Evolutionary conservation across 1,284 basidiomycete genomes (phyloP).

Genomic region (Ustilago xerochloae): DNA sequence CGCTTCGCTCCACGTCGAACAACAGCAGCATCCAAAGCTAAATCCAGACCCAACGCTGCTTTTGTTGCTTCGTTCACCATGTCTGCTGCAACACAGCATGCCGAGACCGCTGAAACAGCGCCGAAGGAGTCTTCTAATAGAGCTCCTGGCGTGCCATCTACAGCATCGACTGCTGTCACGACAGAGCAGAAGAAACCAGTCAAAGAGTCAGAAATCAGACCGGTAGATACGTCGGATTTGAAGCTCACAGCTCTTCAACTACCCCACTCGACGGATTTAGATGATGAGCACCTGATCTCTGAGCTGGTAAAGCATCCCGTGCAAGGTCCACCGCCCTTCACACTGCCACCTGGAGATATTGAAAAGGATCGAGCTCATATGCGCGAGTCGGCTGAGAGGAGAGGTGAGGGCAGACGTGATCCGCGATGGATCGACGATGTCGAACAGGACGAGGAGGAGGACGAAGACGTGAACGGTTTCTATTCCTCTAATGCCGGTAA

Average conservation of each 20-base stretch:
- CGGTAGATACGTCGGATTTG: slow-evolving; percentile 7
- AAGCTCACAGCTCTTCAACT: slow-evolving; percentile 29
- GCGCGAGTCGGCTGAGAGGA: no score
- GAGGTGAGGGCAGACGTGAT: no score
- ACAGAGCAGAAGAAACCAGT: not conserved
- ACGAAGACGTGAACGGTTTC: slow-evolving; percentile 60
- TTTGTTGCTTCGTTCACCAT: slow-evolving; percentile 37
- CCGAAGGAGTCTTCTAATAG: slow-evolving; percentile 11
- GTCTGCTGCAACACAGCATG: not conserved
- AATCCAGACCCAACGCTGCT: slow-evolving; percentile 34
- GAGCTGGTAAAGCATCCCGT: slow-evolving; percentile 21
- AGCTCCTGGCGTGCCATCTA: slow-evolving; percentile 22
- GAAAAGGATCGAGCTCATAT: slow-evolving; percentile 35
- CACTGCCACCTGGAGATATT: slow-evolving; percentile 25
- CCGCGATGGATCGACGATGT: no score
- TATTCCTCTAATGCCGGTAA: slow-evolving; percentile 34
- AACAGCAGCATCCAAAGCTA: slow-evolving; percentile 20
- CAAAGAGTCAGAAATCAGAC: not conserved
- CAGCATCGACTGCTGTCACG: not conserved
- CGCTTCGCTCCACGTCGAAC: slow-evolving; percentile 55
- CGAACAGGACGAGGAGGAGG: slow-evolving; percentile 15
- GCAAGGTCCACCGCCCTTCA: slow-evolving; percentile 20
- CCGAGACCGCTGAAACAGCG: not conserved
- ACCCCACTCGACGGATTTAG: slow-evolving; percentile 12
- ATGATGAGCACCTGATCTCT: slow-evolving; percentile 18